Base-by-base conservation (phyloP, 306 rosid species). In the Vigna unguiculata region DNA sequence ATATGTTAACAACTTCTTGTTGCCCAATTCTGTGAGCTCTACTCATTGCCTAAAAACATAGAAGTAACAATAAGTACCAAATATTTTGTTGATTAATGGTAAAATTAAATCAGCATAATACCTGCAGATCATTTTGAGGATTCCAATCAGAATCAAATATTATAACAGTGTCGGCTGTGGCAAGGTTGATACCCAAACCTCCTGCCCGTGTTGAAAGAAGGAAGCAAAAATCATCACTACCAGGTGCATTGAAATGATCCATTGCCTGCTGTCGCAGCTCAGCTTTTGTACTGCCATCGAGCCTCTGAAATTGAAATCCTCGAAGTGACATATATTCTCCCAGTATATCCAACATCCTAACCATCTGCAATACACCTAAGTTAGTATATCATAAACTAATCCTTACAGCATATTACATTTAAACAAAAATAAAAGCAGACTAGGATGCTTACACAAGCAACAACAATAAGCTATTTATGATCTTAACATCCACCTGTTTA, bases 91-190 rank as follows among this genome's bases (percentile, higher is more conserved):
- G 64, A 68, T 45, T 17, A 63, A 61, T 24, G 61, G 28, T 30
- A 63, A 47, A 40, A 43, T 45, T 30, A 41, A 61, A 76, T 36
- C 52, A 65, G 61, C 63, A 38, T 49, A 19, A 58, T 80, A 93
- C 99, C 99, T 96, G 99, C 61, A 96, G 87, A 83, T 96, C 99
- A 76, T 96, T 96, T 77, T 96, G 99, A 59, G 99, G 99, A 86
- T 96, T 96, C 99, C 99, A 96, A 83, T 96, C 99, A 19, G 99
- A 96, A 81, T 96, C 99, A 79, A 96, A 96, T 77, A 96, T 96
- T 77, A 96, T 96, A 60, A 96, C 99, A 5, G 99, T 96, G 84
- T 96, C 99, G 20, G 99, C 99, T 4, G 99, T 96, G 78, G 99
- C 99, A 80, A 96, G 97, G 86, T 96, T 96, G 76, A 96, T 96